These are phyloP conservation scores for Fonsecaea erecta DNA, from an alignment of 2,329 filamentous ascomycete species.

Conservation along the genomic window DNA sequence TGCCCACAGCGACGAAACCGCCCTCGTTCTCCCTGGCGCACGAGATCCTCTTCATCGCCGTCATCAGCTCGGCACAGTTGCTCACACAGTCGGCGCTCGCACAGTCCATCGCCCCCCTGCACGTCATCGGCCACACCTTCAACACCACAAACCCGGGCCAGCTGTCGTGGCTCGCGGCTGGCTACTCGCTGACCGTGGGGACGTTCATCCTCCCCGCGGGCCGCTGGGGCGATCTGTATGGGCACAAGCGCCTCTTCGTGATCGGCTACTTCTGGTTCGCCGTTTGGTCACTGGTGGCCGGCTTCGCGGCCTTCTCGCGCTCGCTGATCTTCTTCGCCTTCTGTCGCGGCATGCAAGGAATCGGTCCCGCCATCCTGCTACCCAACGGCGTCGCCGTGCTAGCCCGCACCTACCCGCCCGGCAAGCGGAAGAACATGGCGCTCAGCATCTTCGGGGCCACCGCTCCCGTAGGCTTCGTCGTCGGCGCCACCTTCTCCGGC, in stretches of 20 bases:
- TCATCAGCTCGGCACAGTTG: constrained; percentile 55
- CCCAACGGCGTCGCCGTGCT: constrained; percentile 57
- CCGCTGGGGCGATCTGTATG: constrained; percentile 56
- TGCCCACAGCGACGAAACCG: constrained; percentile 15
- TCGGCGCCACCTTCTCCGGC: constrained; percentile 50
- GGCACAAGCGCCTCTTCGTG: constrained; percentile 56
- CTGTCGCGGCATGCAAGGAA: constrained; percentile 49
- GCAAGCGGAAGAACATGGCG: constrained; percentile 53
- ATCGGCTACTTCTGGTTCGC: constrained; percentile 57
- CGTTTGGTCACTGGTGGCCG: constrained; percentile 54
- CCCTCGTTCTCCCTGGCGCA: constrained; percentile 30
- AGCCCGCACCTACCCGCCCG: constrained; percentile 52
- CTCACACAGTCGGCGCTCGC: constrained; percentile 43
- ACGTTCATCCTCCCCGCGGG: constrained; percentile 58
- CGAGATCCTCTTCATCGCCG: constrained; percentile 45
- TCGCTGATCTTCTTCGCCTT: constrained; percentile 44
- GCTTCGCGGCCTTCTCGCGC: constrained; percentile 48
- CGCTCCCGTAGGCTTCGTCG: constrained; percentile 52
- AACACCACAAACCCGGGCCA: constrained; percentile 47
- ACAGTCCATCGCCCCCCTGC: constrained; percentile 47
- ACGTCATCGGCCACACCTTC: constrained; percentile 53
- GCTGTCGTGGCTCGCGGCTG: constrained; percentile 55
- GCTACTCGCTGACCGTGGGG: constrained; percentile 55
- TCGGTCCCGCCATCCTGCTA: constrained; percentile 55
- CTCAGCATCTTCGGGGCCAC: constrained; percentile 56